A percentile compares a stretch with the other conserved stretches of the same genome.
Evolutionary conservation across 768 basidiomycete species (phyloP).

Genomic region (Kwoniella dejecticola): DNA sequence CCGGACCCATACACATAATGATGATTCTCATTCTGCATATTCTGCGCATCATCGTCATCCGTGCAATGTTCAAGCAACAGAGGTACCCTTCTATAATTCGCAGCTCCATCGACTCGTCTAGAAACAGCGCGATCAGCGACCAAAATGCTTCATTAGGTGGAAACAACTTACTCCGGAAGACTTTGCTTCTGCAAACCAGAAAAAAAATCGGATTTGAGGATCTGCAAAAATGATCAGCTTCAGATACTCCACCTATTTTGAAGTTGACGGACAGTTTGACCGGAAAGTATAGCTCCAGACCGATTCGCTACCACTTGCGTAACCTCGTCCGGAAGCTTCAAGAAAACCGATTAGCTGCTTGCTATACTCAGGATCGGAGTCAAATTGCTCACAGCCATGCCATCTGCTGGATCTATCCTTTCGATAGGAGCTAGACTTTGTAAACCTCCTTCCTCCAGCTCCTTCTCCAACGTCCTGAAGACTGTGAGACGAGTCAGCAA

Average conservation of each 20-base stretch:
- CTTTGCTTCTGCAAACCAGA: constrained; percentile 84
- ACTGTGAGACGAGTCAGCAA: constrained; percentile 59
- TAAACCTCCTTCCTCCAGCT: constrained; percentile 74
- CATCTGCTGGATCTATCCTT: constrained; percentile 56
- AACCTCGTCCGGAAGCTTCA: constrained; percentile 78
- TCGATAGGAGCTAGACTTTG: constrained; percentile 80
- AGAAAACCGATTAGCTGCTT: neutral
- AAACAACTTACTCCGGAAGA: constrained; percentile 73
- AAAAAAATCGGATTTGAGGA: constrained; percentile 69
- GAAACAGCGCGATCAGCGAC: neutral
- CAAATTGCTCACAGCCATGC: constrained; percentile 45
- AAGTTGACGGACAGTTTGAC: constrained; percentile 31
- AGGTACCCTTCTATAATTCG: constrained; percentile 85
- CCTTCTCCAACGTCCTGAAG: constrained; percentile 92
- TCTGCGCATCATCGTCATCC: neutral
- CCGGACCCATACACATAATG: constrained; percentile 58
- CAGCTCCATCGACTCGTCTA: constrained; percentile 82
- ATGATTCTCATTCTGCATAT: constrained; percentile 58
- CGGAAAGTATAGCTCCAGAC: constrained; percentile 76
- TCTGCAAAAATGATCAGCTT: constrained; percentile 70
- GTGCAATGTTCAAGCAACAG: constrained; percentile 58
- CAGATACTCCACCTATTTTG: neutral
- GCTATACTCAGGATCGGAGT: neutral
- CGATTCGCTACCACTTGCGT: constrained; percentile 80
- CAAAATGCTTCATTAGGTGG: no score